phyloP scores from a whole-genome alignment of 306 rosid genomes.

The Cicer bijugum region DNA sequence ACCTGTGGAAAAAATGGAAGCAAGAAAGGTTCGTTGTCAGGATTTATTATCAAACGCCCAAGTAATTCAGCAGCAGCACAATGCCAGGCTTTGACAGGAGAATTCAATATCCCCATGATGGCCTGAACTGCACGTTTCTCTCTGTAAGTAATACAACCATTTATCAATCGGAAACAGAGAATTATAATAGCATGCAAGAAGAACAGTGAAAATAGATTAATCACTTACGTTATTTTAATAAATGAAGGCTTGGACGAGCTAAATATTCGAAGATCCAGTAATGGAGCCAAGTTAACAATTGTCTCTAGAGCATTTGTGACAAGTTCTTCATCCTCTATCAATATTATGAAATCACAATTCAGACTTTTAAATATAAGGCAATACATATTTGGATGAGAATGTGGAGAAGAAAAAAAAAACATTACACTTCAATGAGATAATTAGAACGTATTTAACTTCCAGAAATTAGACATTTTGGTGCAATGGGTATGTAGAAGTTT shows the following conservation, averaged over 20 bases:
- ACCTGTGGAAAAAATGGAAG: conserved; percentile 92
- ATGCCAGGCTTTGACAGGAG: conserved; percentile 90
- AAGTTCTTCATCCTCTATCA: conserved; percentile 96
- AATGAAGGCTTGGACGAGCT: conserved; percentile 90
- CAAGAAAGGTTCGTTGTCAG: conserved; percentile 91
- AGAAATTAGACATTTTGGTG: conserved; percentile 6
- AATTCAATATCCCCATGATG: conserved; percentile 89
- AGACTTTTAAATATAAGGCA: conserved; percentile 27
- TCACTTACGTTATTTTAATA: conserved; percentile 90
- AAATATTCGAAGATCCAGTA: conserved; percentile 88
- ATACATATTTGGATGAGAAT: neutral
- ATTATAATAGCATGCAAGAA: conserved; percentile 10
- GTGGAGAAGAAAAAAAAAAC: neutral
- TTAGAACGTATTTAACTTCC: neutral
- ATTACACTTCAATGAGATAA: neutral
- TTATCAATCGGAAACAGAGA: conserved; percentile 43
- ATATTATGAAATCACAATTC: conserved; percentile 34
- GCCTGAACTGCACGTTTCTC: conserved; percentile 92
- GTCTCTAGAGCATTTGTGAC: conserved; percentile 97
- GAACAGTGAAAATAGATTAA: conserved; percentile 11
- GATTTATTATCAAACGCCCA: conserved; percentile 93
- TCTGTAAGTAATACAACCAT: conserved; percentile 50
- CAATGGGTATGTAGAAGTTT: neutral
- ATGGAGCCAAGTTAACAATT: conserved; percentile 92
- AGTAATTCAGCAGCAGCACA: conserved; percentile 94